These are phyloP conservation scores for Penicillium sp. DNA, from an alignment of 2,329 filamentous ascomycete genomes.

Conservation along the genomic window DNA sequence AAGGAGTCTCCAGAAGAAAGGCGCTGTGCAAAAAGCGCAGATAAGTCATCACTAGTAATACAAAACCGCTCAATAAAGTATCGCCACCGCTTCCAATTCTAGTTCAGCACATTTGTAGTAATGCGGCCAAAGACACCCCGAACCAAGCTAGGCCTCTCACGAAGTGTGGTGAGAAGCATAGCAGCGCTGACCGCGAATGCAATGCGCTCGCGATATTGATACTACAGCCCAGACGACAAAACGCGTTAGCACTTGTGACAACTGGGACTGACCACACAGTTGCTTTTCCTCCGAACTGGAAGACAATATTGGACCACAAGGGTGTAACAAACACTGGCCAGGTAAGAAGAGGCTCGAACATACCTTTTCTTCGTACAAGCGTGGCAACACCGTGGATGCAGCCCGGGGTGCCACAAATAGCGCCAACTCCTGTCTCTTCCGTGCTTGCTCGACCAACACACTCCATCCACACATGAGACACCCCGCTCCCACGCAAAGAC, in stretches of 20 bases:
- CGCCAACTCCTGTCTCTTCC: constrained; percentile 71
- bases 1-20: background rate
- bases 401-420: constrained; percentile 81
- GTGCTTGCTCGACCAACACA: constrained; percentile 68
- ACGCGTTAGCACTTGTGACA: constrained; percentile 23
- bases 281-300: background rate
- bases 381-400: constrained; percentile 70
- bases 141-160: constrained; percentile 64
- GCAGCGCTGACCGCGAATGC: constrained; percentile 69
- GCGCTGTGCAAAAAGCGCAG: background rate
- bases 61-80: background rate
- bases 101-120: constrained; percentile 29
- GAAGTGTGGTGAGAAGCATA: constrained; percentile 67
- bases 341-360: constrained; percentile 16
- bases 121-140: constrained; percentile 69
- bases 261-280: constrained; percentile 4
- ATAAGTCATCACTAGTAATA: constrained; percentile 12
- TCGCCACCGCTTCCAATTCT: constrained; percentile 1
- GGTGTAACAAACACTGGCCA: constrained; percentile 25
- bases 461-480: constrained; percentile 81
- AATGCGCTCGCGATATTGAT: constrained; percentile 67
- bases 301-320: constrained; percentile 5
- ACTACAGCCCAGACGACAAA: constrained; percentile 40
- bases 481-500: constrained; percentile 68
- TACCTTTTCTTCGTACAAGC: constrained; percentile 62